A percentile compares a stretch with the other conserved stretches of the same genome.
phyloP scores from a whole-genome alignment of 257 asterid genomes.

The Thymus mandschuricus region DNA sequence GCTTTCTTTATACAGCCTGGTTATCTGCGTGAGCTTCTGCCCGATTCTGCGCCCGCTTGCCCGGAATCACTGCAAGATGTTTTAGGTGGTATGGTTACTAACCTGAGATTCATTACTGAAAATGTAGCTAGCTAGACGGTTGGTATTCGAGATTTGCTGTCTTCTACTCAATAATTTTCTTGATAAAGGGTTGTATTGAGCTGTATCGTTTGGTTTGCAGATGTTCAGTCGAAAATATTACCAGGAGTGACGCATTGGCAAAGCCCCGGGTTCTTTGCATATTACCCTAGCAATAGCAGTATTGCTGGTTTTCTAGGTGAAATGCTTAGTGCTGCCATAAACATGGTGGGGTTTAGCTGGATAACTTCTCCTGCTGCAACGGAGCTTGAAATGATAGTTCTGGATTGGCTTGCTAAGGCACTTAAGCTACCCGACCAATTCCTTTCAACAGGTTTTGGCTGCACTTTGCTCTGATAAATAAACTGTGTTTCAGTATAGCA shows the following conservation, averaged over 20 bases:
- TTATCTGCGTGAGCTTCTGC: constrained; percentile 81
- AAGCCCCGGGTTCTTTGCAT: constrained; percentile 88
- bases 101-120: background rate
- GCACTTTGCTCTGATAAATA: background rate
- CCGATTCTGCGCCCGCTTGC: constrained; percentile 76
- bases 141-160: background rate
- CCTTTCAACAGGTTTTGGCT: constrained; percentile 64
- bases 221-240: constrained; percentile 71
- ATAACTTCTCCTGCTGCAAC: constrained; percentile 98
- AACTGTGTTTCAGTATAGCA: too few relatives aligned
- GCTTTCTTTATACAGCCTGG: constrained; percentile 70
- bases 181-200: constrained; percentile 9
- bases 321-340: constrained; percentile 94
- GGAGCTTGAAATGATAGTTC: constrained; percentile 85
- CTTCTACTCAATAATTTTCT: background rate
- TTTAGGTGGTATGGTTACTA: constrained; percentile 58
- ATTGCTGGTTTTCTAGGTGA: constrained; percentile 93
- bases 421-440: constrained; percentile 73
- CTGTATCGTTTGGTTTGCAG: constrained; percentile 39
- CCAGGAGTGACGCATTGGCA: constrained; percentile 99
- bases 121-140: background rate
- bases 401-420: constrained; percentile 96
- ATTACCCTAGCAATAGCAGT: constrained; percentile 84
- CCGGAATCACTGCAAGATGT: constrained; percentile 80
- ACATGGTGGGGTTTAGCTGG: constrained; percentile 98